A percentile compares a stretch with the other conserved stretches of the same genome.
phyloP scores from a whole-genome alignment of 495 filamentous ascomycete species.

The Patellaria atrata region DNA sequence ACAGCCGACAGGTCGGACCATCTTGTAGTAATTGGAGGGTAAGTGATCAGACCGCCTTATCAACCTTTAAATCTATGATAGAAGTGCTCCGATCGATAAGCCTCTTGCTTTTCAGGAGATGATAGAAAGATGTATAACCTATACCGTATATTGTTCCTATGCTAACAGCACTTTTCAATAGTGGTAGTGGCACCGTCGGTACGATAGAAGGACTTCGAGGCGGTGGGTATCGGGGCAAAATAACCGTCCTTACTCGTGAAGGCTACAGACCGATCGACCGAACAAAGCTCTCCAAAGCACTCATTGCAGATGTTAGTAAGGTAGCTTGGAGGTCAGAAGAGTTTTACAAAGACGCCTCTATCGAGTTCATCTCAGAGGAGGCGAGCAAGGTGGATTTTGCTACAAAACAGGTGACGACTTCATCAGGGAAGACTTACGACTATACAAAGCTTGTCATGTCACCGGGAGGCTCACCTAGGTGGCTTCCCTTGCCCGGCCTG shows the following conservation, averaged over 20 bases:
- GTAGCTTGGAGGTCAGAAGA: constrained; percentile 55
- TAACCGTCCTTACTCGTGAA: constrained; percentile 77
- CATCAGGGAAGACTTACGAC: constrained; percentile 48
- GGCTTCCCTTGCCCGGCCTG: constrained; percentile 71
- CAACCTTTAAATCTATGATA: not conserved
- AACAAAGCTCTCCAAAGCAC: constrained; percentile 87
- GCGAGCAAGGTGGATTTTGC: constrained; percentile 64
- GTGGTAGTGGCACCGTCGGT: constrained; percentile 69
- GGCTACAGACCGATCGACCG: constrained; percentile 78
- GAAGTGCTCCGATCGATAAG: too few relatives aligned
- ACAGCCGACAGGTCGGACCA: constrained; percentile 47
- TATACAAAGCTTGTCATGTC: constrained; percentile 87
- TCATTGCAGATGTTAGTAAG: constrained; percentile 71
- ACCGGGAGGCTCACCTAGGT: constrained; percentile 65
- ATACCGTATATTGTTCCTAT: not conserved
- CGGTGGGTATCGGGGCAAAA: constrained; percentile 62
- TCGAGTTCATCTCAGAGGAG: constrained; percentile 62
- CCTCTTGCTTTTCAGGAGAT: too few relatives aligned
- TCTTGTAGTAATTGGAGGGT: constrained; percentile 78
- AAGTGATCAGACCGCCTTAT: constrained; percentile 18
- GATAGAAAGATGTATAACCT: too few relatives aligned
- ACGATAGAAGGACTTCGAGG: constrained; percentile 67
- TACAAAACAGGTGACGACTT: constrained; percentile 54
- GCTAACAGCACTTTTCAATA: constrained; percentile 21
- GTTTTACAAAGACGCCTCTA: constrained; percentile 62